Conservation (phyloP, 2,329 filamentous ascomycete genomes). For the Pseudogymnoascus sp. region DNA sequence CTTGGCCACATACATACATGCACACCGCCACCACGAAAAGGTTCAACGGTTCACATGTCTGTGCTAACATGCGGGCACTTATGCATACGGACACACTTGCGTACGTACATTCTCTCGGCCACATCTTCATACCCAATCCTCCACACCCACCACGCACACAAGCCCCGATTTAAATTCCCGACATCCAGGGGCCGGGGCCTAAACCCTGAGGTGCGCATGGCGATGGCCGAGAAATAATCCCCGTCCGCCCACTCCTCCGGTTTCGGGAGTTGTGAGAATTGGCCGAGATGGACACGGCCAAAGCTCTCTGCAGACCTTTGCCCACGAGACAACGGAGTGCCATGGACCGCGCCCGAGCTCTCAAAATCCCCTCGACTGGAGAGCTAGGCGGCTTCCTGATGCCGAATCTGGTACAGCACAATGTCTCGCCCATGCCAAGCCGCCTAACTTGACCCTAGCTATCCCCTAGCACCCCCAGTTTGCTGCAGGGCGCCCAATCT, state of each 20-base stretch:
- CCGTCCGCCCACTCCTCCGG: not conserved
- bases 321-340: not conserved
- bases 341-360: not conserved
- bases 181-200: not conserved
- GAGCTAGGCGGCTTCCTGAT: not conserved
- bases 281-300: not conserved
- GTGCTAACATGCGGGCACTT: not conserved
- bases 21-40: not conserved
- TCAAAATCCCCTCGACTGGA: not conserved
- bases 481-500: not conserved
- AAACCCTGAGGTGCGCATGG: not conserved
- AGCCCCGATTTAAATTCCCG: not conserved
- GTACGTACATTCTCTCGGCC: not conserved
- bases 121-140: not conserved
- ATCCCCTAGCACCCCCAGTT: not conserved
- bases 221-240: not conserved
- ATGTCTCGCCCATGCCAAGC: not conserved
- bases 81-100: constrained; percentile 1
- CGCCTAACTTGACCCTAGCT: not conserved
- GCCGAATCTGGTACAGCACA: not conserved
- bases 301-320: not conserved
- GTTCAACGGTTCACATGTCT: not conserved
- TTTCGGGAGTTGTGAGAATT: not conserved
- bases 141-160: not conserved
- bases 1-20: not conserved